Evolutionary conservation across 352 stramenopile genomes (phyloP).

Genomic region (Globisporangium nagaii): DNA sequence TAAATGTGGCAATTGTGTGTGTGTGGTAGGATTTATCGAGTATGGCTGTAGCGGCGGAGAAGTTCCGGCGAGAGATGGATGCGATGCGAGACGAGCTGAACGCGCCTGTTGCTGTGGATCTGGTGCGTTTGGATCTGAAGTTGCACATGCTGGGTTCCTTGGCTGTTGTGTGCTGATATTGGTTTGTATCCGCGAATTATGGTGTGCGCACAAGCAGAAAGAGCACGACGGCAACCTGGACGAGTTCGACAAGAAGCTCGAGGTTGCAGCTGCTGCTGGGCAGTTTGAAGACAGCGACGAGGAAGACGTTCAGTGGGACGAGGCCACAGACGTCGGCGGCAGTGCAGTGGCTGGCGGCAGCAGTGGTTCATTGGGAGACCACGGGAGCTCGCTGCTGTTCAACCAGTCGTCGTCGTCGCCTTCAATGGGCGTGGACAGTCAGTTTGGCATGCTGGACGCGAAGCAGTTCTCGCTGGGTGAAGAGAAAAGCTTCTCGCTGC

Average conservation of each 20-base stretch:
- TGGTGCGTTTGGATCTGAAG: conserved; percentile 17
- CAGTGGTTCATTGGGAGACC: conserved; percentile 23
- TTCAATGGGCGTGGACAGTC: background rate
- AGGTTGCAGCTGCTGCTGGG: conserved; percentile 56
- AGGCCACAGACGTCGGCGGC: conserved; percentile 12
- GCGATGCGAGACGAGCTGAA: conserved; percentile 60
- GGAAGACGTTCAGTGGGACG: conserved; percentile 58
- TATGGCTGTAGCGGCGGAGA: conserved; percentile 75
- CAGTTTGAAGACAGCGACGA: conserved; percentile 86
- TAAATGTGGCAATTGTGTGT: conserved; percentile 7
- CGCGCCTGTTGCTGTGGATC: conserved; percentile 17
- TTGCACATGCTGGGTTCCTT: background rate
- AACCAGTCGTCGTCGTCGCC: conserved; percentile 11
- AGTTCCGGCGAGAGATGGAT: conserved; percentile 85
- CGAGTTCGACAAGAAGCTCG: conserved; percentile 75
- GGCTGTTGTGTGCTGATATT: conserved; percentile 4
- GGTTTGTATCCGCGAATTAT: too few species aligned
- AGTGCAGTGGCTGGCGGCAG: conserved; percentile 11
- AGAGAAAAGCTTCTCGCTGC: conserved; percentile 26
- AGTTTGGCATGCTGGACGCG: conserved; percentile 27
- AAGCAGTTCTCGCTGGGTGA: conserved; percentile 28
- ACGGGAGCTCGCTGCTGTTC: conserved; percentile 4
- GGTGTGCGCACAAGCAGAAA: conserved; percentile 23
- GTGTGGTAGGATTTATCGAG: conserved; percentile 62
- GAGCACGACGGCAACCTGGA: conserved; percentile 56